phyloP scores from a whole-genome alignment of 1,284 basidiomycete species.

The Malassezia vespertilionis region DNA sequence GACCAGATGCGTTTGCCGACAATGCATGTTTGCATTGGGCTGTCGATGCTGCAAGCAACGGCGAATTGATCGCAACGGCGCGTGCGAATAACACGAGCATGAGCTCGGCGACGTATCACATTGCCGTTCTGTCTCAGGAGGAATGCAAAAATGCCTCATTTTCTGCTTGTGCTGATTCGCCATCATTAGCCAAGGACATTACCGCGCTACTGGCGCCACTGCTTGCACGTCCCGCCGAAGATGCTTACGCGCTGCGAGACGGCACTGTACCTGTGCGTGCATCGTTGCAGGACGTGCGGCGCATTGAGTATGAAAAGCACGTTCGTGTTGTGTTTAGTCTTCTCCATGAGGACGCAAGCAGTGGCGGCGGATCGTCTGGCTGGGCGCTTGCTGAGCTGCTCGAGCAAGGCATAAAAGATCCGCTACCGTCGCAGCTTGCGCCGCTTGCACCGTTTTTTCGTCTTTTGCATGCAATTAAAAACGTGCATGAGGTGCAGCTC shows the following conservation, averaged over 20 bases:
- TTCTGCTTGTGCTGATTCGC: neutral
- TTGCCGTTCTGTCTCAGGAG: too few species aligned
- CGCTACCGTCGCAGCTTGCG: neutral
- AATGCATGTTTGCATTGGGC: too few species aligned
- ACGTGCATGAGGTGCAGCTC: constrained; percentile 74
- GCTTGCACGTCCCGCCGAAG: neutral
- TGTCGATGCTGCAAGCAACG: too few species aligned
- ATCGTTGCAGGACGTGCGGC: constrained; percentile 19
- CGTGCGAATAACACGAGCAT: too few species aligned
- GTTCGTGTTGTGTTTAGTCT: constrained; percentile 40
- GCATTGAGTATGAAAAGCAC: constrained; percentile 31
- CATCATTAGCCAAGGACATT: neutral
- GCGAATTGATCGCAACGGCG: too few species aligned
- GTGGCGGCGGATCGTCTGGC: neutral
- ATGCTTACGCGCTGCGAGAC: neutral
- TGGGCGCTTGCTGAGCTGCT: constrained; percentile 13
- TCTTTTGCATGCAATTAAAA: constrained; percentile 16
- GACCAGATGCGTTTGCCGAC: neutral
- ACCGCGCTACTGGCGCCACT: constrained; percentile 4
- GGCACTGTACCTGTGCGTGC: too few species aligned
- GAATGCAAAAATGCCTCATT: neutral
- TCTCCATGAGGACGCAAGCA: constrained; percentile 35
- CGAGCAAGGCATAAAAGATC: neutral
- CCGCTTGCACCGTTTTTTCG: constrained; percentile 13
- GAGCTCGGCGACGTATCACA: too few species aligned